Conservation (phyloP, 2,329 filamentous ascomycete species). For the Lachnellula cervina region DNA sequence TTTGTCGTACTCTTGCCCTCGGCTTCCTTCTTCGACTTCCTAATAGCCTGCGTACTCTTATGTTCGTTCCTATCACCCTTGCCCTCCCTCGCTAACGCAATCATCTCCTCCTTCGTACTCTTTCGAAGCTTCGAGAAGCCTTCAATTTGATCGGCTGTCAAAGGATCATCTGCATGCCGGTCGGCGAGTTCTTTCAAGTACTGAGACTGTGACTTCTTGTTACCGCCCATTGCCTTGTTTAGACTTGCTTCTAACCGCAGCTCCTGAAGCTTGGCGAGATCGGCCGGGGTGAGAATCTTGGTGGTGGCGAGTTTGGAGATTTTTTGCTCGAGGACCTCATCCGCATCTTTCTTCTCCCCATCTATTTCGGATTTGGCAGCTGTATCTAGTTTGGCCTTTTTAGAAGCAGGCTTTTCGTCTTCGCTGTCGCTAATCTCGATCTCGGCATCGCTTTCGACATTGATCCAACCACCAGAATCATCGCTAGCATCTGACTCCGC, state of each 20-base stretch:
- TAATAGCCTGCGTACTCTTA: conserved; percentile 77
- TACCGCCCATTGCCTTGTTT: conserved; percentile 50
- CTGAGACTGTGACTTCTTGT: conserved; percentile 38
- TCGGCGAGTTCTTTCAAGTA: conserved; percentile 38
- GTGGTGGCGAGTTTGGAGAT: conserved; percentile 82
- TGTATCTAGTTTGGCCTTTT: conserved; percentile 53
- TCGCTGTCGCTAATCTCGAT: conserved; percentile 70
- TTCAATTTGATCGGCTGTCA: conserved; percentile 90
- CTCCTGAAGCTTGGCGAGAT: conserved; percentile 90
- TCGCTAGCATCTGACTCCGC: conserved; percentile 47
- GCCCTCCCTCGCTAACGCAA: conserved; percentile 77
- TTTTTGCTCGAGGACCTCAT: conserved; percentile 34
- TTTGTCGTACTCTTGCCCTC: conserved; percentile 97
- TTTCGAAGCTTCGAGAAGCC: conserved; percentile 77
- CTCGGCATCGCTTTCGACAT: conserved; percentile 79
- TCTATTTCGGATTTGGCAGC: conserved; percentile 34
- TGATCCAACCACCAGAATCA: conserved; percentile 87
- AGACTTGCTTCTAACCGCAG: conserved; percentile 71
- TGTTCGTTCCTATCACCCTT: conserved; percentile 74
- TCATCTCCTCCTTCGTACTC: conserved; percentile 81
- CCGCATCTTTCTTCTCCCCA: conserved; percentile 41
- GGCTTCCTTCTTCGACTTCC: conserved; percentile 79
- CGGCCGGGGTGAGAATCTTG: conserved; percentile 89
- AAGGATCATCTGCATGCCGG: conserved; percentile 76
- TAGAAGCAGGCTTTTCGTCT: conserved; percentile 63